A percentile compares a stretch with the other conserved stretches of the same genome.
phyloP scores from a whole-genome alignment of 768 basidiomycete genomes.

The Psilocybe cyanescens region DNA sequence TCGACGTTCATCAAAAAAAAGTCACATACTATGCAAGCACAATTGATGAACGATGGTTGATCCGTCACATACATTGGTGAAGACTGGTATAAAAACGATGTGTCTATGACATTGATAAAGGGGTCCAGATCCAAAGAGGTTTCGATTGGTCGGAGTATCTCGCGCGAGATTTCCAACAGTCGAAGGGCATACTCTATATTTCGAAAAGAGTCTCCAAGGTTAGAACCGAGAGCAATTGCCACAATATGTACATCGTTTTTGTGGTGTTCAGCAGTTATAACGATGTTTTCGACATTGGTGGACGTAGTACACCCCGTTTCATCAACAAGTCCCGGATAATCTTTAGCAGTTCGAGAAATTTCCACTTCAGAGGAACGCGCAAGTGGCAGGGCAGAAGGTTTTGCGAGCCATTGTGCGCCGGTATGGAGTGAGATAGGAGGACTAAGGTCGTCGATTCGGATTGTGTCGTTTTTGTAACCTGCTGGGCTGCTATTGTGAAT shows the following conservation, averaged over 20 bases:
- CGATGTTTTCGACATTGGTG: conserved; percentile 3
- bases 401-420: conserved; percentile 60
- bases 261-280: not conserved
- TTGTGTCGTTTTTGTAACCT: conserved; percentile 25
- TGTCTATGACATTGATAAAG: conserved; percentile 58
- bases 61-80: conserved; percentile 95
- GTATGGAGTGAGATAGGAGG: conserved; percentile 43
- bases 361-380: conserved; percentile 69
- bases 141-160: conserved; percentile 23
- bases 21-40: conserved; percentile 80
- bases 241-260: conserved; percentile 32
- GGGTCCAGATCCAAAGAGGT: conserved; percentile 19
- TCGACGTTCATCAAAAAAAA: conserved; percentile 2
- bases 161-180: conserved; percentile 58
- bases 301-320: not conserved
- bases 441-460: conserved; percentile 53
- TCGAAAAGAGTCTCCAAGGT: conserved; percentile 83
- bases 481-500: conserved; percentile 23
- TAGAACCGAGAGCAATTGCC: conserved; percentile 86
- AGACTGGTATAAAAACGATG: conserved; percentile 92
- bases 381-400: conserved; percentile 72
- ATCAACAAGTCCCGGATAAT: conserved; percentile 31
- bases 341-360: conserved; percentile 48
- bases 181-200: conserved; percentile 83
- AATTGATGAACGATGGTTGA: conserved; percentile 88